Conservation (phyloP, 352 stramenopile species). For the Phytophthora pistaciae region DNA sequence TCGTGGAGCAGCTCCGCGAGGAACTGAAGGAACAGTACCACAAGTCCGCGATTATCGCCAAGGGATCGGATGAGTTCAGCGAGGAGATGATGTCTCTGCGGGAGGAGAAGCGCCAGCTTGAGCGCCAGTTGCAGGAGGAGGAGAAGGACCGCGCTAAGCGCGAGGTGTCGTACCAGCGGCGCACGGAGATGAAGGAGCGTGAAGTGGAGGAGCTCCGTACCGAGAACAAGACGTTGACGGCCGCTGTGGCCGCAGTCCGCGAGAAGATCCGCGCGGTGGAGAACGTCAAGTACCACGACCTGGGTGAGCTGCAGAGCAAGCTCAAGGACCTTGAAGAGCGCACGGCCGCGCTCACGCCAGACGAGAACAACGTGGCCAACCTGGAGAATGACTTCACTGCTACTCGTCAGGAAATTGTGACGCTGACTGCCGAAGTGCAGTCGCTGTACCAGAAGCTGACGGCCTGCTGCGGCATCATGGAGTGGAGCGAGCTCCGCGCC, state of each 20-base stretch:
- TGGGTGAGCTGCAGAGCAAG: constrained; percentile 43
- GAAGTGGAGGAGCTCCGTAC: constrained; percentile 51
- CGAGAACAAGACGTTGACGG: constrained; percentile 51
- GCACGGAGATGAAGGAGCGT: constrained; percentile 51
- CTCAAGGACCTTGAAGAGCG: constrained; percentile 53
- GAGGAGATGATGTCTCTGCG: constrained; percentile 53
- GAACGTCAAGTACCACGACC: constrained; percentile 46
- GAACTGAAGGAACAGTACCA: constrained; percentile 65
- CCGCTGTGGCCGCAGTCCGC: constrained; percentile 47
- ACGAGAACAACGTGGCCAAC: constrained; percentile 34
- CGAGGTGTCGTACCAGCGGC: constrained; percentile 48
- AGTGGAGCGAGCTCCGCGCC: constrained; percentile 63
- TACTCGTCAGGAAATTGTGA: constrained; percentile 58
- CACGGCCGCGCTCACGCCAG: constrained; percentile 41
- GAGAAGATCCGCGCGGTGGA: constrained; percentile 58
- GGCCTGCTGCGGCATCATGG: constrained; percentile 62
- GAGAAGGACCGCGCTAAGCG: constrained; percentile 50
- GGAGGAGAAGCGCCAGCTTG: constrained; percentile 49
- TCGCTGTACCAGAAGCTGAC: constrained; percentile 63
- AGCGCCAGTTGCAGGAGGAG: constrained; percentile 46
- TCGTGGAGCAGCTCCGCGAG: constrained; percentile 46
- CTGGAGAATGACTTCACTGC: constrained; percentile 54
- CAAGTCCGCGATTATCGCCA: constrained; percentile 46
- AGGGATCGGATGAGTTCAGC: constrained; percentile 55
- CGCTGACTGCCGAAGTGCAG: constrained; percentile 54